Base-by-base conservation (phyloP, 176 grass and related monocot species). In the Lolium rigidum region DNA sequence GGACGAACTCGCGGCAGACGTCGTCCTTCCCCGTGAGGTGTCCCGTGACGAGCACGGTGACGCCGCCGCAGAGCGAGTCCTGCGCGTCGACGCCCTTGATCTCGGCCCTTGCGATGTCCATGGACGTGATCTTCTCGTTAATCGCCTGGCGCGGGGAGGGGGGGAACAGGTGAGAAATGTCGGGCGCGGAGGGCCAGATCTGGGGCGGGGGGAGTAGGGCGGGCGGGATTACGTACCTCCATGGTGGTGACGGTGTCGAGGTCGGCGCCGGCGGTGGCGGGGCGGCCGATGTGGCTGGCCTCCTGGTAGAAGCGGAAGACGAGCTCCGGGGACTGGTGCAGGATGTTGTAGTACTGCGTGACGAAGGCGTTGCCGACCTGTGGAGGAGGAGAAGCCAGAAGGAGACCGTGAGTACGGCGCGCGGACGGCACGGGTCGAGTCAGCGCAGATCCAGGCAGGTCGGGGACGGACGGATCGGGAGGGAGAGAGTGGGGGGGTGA, bases 321-420 rank as follows among this genome's bases (percentile, higher is more conserved):
- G 82, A 91, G 85, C 72, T 96, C 90, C 55, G 97, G 97, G 71
- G 97, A 94, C 80, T 94, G 91, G 90, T 97, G 97, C 49, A 99
- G 92, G 77, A 99, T 97, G 84, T 91, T 93, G 87, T 97, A 99
- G 86, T 99, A 99, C 85, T 99, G 97, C 21, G 96, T 83, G 54
- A 99, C 97, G 73, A 99, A 99, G 51, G 97, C 97, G 89, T 99
- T 94, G 26, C 97, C 97, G 41, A 99, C 92, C 97, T 99, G 82
- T 35, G 31, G 31, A 35, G 78, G n/a, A 37, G 17, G 2, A 7
- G 43, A 63, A 7, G 55, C n/a, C n/a, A 89, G 41, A n/a, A 49
- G n/a, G 4, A 46, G 31, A 31, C 58, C 48, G 70, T 3, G 25
- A 13, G 21, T 44, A 20, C 55, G 51, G 60, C 57, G n/a, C n/a